Evolutionary conservation across 1,284 basidiomycete species (phyloP), one percentile per base, ranked within the genome.

Genomic region (Porogramme epimiltina): DNA sequence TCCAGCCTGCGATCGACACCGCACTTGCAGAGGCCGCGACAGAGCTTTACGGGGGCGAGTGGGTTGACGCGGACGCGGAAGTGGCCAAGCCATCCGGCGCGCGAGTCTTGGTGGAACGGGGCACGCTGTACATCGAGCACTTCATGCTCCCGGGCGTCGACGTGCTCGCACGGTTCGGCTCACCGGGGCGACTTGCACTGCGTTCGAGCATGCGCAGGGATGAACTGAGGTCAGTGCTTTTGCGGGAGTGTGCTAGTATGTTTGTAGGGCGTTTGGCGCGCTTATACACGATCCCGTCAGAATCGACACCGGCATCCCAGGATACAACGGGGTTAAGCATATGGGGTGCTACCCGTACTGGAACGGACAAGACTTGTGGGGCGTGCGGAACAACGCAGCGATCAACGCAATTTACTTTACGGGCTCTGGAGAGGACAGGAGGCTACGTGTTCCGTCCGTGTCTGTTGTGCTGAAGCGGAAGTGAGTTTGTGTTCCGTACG

Each of bases 301-400:
- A 1, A 20, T 63, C 16, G 62, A 62, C 37, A 60, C 55, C 5
- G 62, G 62, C 2, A 49, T 60, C 1, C 56, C 60, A 67, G 6
- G 81, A 77, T 42, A 81, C 66, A 55, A 80, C 66, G 49, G 81
- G 76, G 22, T 83, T 72, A 49, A 78, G 73, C 45, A 79, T 60
- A 56, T 62, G 58, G 61, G 60, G 13, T 66, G 64, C 47, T 62
- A 61, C 38, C 45, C 60, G 37, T 62, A 61, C 47, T 63, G 60
- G 60, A 60, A 59, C 26, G 59, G 56, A 11, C 60, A 62, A 31
- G 62, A 64, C 31, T 41, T 56, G n/a, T 64, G 60, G 64, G 61
- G 56, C 6, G 41, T 63, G 11, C 47, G 53, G 3, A 60, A 64
- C 42, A 55, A 57, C 28, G 58, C 58, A 2, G 49, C 62, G 0